Evolutionary conservation across 148 eudicot species (phyloP).

Genomic region (Fagopyrum homotropicum): DNA sequence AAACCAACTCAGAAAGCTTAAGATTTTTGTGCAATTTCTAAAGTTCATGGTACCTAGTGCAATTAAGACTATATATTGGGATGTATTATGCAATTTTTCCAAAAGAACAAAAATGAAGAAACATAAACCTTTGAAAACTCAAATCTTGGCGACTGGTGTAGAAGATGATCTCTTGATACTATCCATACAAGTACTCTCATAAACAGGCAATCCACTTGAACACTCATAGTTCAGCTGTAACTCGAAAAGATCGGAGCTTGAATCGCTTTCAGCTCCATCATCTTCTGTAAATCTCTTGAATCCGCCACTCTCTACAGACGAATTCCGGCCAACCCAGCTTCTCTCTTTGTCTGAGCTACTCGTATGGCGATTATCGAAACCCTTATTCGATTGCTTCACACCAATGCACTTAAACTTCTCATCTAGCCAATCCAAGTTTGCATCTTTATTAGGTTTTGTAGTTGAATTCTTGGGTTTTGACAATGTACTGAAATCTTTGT

Average conservation of each 20-base stretch:
- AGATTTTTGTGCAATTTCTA: not conserved
- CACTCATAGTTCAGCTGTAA: slow-evolving; percentile 35
- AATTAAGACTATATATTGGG: not conserved
- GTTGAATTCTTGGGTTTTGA: slow-evolving; percentile 6
- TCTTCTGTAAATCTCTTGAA: slow-evolving; percentile 18
- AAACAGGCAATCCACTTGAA: slow-evolving; percentile 68
- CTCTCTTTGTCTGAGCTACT: not conserved
- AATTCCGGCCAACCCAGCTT: not conserved
- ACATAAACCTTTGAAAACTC: not conserved
- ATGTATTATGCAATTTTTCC: not conserved
- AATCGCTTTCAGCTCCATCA: slow-evolving; percentile 59
- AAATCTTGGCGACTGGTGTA: not conserved
- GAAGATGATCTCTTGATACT: slow-evolving; percentile 37
- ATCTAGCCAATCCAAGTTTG: slow-evolving; percentile 23
- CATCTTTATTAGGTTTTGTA: not conserved
- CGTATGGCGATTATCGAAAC: slow-evolving; percentile 10
- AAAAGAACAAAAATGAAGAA: not conserved
- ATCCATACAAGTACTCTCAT: slow-evolving; percentile 62
- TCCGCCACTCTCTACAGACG: not conserved
- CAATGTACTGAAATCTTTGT: not conserved
- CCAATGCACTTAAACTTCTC: slow-evolving; percentile 29
- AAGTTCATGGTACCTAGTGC: not conserved
- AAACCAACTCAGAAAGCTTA: not conserved
- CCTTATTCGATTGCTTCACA: not conserved
- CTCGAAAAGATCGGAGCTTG: slow-evolving; percentile 76